Base-by-base conservation (phyloP, 1,139 yeast genomes). In the Entelexis paramagnoliae region DNA sequence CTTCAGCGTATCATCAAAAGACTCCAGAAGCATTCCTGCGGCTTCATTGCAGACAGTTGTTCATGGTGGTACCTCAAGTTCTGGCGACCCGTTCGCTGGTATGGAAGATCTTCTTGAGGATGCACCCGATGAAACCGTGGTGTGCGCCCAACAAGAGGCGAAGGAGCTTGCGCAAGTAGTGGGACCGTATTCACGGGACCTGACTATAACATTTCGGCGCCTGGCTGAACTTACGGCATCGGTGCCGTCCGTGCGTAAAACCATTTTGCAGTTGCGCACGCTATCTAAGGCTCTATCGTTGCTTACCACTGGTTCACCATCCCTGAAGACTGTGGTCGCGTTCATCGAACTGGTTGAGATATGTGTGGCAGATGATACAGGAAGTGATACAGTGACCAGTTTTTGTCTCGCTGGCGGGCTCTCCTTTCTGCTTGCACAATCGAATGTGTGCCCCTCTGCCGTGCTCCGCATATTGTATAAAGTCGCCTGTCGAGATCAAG, bases 401-500 rank as follows among this genome's bases (percentile, higher is more conserved):
- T 59, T 59, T 44, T 53, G 60, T 43, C 52, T 59, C n/a, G 58
- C 60, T 13, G 60, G 59, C 16, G 62, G 62, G 2, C 52, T 59
- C 5, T 36, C 54, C 3, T 51, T 58, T 22, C 40, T 59, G 7
- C 46, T 58, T 3, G 35, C 49, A 0, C 54, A 55, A n/a, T 33
- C 54, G 3, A 14, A 9, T 13, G 17, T 33, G 13, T 39, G 32
- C 8, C 44, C 53, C 3, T 36, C 52, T 1, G 8, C 10, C 3
- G 49, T 50, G 2, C 43, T 54, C 30, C 36, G 44, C 0, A 22
- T 54, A 2, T 26, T 54, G 30, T 26, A 40, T 22, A 50, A 41
- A 13, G 50, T 54, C 39, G n/a, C 49, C 8, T 26, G 30, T 24
- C 1, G 36, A 0, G 22, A 42, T 7, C 45, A 28, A 22, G 46